Conservation (phyloP, 2,329 filamentous ascomycete species). For the Botryosphaeria dothidea region DNA sequence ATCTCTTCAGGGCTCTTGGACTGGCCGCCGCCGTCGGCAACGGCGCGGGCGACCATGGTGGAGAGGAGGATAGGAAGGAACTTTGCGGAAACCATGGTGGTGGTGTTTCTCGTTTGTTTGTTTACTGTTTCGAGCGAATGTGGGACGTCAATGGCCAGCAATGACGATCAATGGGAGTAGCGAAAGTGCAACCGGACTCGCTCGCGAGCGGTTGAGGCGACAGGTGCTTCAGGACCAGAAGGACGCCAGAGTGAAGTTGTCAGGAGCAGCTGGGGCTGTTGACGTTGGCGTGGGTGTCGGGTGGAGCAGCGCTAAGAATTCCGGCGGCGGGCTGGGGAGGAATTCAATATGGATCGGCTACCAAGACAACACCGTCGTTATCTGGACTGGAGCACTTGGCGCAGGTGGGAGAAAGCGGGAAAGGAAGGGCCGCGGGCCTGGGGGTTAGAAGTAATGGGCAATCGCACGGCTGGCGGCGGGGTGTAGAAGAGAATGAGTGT, state of each 20-base stretch:
- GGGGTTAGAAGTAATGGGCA: not conserved
- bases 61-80: not conserved
- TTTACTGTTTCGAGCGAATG: conserved; percentile 8
- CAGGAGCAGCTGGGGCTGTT: not conserved
- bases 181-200: conserved; percentile 12
- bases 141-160: conserved; percentile 16
- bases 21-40: not conserved
- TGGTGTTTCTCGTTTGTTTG: not conserved
- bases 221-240: not conserved
- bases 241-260: not conserved
- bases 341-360: not conserved
- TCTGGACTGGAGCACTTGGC: not conserved
- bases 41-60: conserved; percentile 5
- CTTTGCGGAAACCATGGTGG: conserved; percentile 5
- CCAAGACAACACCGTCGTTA: not conserved
- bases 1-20: not conserved
- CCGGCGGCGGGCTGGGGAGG: not conserved
- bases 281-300: not conserved
- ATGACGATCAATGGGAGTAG: conserved; percentile 9
- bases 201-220: conserved; percentile 7
- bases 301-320: conserved; percentile 1
- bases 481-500: not conserved
- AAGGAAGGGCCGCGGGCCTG: conserved; percentile 8
- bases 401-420: not conserved
- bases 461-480: conserved; percentile 11